A percentile compares a stretch with the other conserved stretches of the same genome.
Evolutionary conservation across 768 basidiomycete genomes (phyloP).

Genomic region (Exsudoporus frostii): DNA sequence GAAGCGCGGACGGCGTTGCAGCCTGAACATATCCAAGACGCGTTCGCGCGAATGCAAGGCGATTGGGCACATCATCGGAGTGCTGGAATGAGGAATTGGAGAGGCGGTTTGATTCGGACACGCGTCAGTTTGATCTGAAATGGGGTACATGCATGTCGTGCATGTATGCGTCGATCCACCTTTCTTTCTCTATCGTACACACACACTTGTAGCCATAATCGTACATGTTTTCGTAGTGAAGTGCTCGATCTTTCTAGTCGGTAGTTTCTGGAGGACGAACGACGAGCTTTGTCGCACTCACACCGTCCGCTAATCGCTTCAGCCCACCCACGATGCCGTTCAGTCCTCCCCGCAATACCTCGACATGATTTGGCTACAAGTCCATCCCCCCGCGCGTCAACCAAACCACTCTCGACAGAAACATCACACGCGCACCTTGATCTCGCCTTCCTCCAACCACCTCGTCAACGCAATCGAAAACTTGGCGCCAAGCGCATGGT

Average conservation of each 20-base stretch:
- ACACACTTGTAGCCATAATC: slow-evolving; percentile 3
- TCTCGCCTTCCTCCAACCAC: slow-evolving; percentile 15
- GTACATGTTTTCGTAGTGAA: background rate
- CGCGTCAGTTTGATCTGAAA: slow-evolving; percentile 70
- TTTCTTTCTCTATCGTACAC: background rate
- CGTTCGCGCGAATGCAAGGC: slow-evolving; percentile 85
- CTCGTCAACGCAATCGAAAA: slow-evolving; percentile 9
- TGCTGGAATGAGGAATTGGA: slow-evolving; percentile 87
- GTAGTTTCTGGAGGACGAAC: slow-evolving; percentile 14
- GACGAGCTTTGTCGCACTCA: slow-evolving; percentile 41
- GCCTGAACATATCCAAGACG: slow-evolving; percentile 88
- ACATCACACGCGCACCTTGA: slow-evolving; percentile 14
- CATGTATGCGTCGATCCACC: no score
- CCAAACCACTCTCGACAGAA: background rate
- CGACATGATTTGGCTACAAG: slow-evolving; percentile 35
- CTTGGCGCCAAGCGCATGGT: slow-evolving; percentile 3
- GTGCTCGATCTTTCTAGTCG: background rate
- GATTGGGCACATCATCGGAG: slow-evolving; percentile 79
- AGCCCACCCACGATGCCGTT: slow-evolving; percentile 33
- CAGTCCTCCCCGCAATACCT: slow-evolving; percentile 37
- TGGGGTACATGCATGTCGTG: background rate
- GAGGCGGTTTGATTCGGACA: slow-evolving; percentile 79
- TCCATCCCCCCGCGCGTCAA: background rate
- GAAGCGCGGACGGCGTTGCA: slow-evolving; percentile 75
- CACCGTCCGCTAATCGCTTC: slow-evolving; percentile 27